These are phyloP conservation scores for Trichophyton simii DNA, from an alignment of 2,329 filamentous ascomycete species.

Conservation along the genomic window DNA sequence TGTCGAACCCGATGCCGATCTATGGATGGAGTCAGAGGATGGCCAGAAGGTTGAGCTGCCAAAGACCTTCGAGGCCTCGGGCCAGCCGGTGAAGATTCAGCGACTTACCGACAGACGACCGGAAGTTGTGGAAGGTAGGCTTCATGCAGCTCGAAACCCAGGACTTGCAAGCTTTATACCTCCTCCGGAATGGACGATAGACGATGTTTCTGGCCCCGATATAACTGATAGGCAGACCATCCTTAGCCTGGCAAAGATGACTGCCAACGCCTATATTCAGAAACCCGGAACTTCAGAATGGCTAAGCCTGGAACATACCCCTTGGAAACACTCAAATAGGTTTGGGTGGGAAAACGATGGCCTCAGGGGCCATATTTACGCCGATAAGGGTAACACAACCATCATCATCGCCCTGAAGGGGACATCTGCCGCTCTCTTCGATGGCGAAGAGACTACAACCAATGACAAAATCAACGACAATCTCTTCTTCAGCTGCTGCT, in stretches of 20 bases:
- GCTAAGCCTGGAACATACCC: slow-evolving; percentile 58
- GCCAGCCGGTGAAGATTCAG: slow-evolving; percentile 58
- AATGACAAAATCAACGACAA: slow-evolving; percentile 98
- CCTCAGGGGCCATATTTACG: slow-evolving; percentile 81
- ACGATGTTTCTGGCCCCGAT: slow-evolving; percentile 67
- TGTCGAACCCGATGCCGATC: slow-evolving; percentile 47
- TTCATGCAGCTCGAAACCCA: slow-evolving; percentile 57
- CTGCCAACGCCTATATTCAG: slow-evolving; percentile 76
- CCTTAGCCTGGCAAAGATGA: slow-evolving; percentile 73
- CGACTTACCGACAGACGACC: slow-evolving; percentile 67
- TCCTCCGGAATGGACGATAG: slow-evolving; percentile 67
- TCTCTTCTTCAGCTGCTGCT: slow-evolving; percentile 95
- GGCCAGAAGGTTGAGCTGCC: slow-evolving; percentile 30
- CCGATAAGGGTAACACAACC: slow-evolving; percentile 72
- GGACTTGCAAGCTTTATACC: slow-evolving; percentile 57
- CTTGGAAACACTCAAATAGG: slow-evolving; percentile 73
- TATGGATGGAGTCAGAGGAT: slow-evolving; percentile 35
- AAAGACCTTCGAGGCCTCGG: slow-evolving; percentile 48
- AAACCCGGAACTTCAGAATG: slow-evolving; percentile 62
- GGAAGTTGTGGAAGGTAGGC: slow-evolving; percentile 62
- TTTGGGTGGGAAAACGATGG: slow-evolving; percentile 92
- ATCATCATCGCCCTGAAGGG: slow-evolving; percentile 89
- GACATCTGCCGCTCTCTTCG: slow-evolving; percentile 79
- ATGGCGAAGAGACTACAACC: slow-evolving; percentile 91
- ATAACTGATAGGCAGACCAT: slow-evolving; percentile 76